A percentile compares a stretch with the other conserved stretches of the same genome.
These are phyloP conservation scores for Musa schizocarpa DNA, from an alignment of 176 grass and related monocot genomes.

Conservation along the genomic window DNA sequence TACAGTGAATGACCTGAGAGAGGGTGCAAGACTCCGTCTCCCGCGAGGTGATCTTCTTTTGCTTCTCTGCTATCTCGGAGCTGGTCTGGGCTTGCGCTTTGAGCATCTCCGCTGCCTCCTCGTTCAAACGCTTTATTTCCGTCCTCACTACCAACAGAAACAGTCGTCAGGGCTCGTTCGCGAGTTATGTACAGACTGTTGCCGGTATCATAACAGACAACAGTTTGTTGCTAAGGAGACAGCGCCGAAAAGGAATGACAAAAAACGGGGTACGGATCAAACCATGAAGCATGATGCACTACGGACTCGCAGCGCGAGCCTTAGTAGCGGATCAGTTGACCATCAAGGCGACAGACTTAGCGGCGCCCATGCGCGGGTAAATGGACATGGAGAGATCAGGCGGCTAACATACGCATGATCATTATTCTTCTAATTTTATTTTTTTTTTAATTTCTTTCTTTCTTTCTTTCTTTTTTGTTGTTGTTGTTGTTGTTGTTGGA, in stretches of 20 bases:
- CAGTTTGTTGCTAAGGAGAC: no score
- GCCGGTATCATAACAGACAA: no score
- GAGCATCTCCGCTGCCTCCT: conserved; percentile 33
- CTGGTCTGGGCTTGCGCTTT: conserved; percentile 29
- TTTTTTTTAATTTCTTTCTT: no score
- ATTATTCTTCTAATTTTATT: no score
- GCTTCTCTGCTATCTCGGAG: conserved; percentile 46
- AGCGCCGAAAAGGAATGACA: no score
- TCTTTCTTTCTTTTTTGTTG: no score
- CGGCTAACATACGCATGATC: background rate
- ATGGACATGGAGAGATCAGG: background rate
- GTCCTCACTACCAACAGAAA: conserved; percentile 37
- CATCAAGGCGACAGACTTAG: no score
- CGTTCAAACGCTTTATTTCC: conserved; percentile 38
- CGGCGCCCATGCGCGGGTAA: background rate
- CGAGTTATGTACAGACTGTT: no score
- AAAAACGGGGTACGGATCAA: no score
- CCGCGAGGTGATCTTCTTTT: conserved; percentile 38
- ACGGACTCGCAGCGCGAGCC: no score
- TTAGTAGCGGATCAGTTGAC: no score
- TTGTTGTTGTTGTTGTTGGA: background rate
- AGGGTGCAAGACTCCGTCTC: conserved; percentile 52
- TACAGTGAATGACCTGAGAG: conserved; percentile 41
- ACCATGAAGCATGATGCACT: no score
- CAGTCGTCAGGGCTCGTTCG: background rate